phyloP scores from a whole-genome alignment of 1,284 basidiomycete species.

The Sutorius eximius region DNA sequence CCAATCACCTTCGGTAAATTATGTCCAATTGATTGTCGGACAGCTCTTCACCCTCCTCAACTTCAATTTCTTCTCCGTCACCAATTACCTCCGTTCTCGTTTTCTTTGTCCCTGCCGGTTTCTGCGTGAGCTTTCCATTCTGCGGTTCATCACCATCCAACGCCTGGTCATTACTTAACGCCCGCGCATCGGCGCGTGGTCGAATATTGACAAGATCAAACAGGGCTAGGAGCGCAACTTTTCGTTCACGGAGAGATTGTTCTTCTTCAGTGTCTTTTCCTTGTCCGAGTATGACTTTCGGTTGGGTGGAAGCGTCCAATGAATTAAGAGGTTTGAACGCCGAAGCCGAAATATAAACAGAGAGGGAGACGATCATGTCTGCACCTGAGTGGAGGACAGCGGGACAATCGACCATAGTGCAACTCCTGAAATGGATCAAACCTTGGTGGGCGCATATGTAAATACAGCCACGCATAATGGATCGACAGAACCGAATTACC shows the following conservation, averaged over 20 bases:
- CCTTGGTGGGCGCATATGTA: conserved; percentile 37
- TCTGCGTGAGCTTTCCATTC: conserved; percentile 37
- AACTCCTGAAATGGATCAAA: conserved; percentile 60
- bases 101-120: conserved; percentile 32
- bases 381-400: conserved; percentile 62
- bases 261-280: conserved; percentile 76
- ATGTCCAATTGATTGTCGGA: conserved; percentile 75
- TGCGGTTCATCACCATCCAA: conserved; percentile 21
- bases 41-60: conserved; percentile 77
- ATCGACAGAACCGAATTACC: conserved; percentile 38
- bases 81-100: conserved; percentile 56
- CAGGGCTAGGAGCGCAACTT: conserved; percentile 61
- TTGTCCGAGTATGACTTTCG: conserved; percentile 55
- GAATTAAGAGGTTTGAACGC: conserved; percentile 59
- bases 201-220: conserved; percentile 66
- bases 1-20: conserved; percentile 74
- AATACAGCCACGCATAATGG: neutral
- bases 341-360: conserved; percentile 59
- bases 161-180: conserved; percentile 15
- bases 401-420: conserved; percentile 72
- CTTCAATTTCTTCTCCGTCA: conserved; percentile 67
- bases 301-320: conserved; percentile 35
- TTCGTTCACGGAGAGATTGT: conserved; percentile 72
- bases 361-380: conserved; percentile 68
- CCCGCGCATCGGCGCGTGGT: conserved; percentile 47